A percentile compares a stretch with the other conserved stretches of the same genome.
These are phyloP conservation scores for Fusarium agapanthi DNA, from an alignment of 2,329 filamentous ascomycete species.

Conservation along the genomic window DNA sequence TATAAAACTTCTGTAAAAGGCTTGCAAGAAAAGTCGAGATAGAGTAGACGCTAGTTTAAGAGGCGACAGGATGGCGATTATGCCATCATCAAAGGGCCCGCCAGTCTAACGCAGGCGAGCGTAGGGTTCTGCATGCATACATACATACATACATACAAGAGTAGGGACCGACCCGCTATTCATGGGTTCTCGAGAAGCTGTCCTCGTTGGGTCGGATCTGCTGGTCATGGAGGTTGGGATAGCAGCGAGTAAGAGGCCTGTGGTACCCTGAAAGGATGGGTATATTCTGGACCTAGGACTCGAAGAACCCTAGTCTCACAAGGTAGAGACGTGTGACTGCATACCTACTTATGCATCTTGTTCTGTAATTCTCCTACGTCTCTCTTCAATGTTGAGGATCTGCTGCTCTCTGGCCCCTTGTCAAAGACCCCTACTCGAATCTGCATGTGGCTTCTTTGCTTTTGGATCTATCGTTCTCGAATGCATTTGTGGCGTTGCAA, in stretches of 20 bases:
- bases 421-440: conserved; percentile 7
- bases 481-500: conserved; percentile 28
- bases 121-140: conserved; percentile 12
- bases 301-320: not conserved
- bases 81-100: conserved; percentile 41
- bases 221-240: conserved; percentile 19
- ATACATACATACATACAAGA: conserved; percentile 7
- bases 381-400: not conserved
- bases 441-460: conserved; percentile 14
- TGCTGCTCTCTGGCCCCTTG: not conserved
- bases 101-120: conserved; percentile 37
- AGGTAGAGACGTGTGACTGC: not conserved
- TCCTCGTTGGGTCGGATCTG: conserved; percentile 17
- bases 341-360: not conserved
- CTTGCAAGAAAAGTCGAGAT: conserved; percentile 29
- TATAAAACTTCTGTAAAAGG: conserved; percentile 5
- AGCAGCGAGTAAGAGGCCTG: conserved; percentile 2
- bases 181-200: conserved; percentile 17
- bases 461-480: not conserved
- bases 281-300: conserved; percentile 2
- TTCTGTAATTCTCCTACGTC: not conserved
- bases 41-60: conserved; percentile 14
- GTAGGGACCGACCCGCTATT: conserved; percentile 36
- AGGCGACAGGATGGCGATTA: conserved; percentile 24
- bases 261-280: conserved; percentile 4